Percentiles rank a stretch among this genome's conserved stretches.
phyloP scores from a whole-genome alignment of 2,329 filamentous ascomycete genomes.

The Dryadomyces sulphureus region DNA sequence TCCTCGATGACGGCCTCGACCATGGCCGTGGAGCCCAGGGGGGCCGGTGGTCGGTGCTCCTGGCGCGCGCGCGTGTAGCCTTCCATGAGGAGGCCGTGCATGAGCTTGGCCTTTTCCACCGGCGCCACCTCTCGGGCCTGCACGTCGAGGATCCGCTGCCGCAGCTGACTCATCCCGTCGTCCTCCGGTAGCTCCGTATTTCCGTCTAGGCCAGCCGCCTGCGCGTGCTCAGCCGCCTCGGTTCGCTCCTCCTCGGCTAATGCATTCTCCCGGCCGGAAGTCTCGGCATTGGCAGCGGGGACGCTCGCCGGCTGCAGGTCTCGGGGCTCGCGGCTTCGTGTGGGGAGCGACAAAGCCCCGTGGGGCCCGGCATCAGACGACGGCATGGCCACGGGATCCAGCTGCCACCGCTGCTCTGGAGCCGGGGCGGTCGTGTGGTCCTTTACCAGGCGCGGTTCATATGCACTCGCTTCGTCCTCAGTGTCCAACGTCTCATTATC shows the following conservation, averaged over 20 bases:
- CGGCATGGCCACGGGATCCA: background rate
- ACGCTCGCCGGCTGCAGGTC: background rate
- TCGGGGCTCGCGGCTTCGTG: background rate
- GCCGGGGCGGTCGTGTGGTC: background rate
- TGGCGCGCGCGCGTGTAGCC: slow-evolving; percentile 38
- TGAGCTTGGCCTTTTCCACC: slow-evolving; percentile 53
- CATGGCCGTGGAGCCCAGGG: slow-evolving; percentile 13
- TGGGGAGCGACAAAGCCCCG: background rate
- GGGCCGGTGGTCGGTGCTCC: slow-evolving; percentile 10
- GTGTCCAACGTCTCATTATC: slow-evolving; percentile 11
- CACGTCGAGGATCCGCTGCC: slow-evolving; percentile 53
- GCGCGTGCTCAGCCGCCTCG: too few species aligned
- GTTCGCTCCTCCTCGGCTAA: too few species aligned
- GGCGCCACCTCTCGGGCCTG: slow-evolving; percentile 44
- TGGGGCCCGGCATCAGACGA: background rate
- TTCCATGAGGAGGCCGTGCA: slow-evolving; percentile 58
- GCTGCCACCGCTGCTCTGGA: background rate
- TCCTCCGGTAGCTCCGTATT: slow-evolving; percentile 48
- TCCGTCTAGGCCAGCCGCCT: slow-evolving; percentile 13
- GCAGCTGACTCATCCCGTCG: slow-evolving; percentile 59
- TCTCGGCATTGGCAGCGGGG: background rate
- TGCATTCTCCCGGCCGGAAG: too few species aligned
- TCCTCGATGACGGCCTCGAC: slow-evolving; percentile 16
- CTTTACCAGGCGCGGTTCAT: background rate
- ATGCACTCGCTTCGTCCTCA: too few species aligned